Conservation (phyloP, 2,329 filamentous ascomycete species). For the Fusarium incarnatum region DNA sequence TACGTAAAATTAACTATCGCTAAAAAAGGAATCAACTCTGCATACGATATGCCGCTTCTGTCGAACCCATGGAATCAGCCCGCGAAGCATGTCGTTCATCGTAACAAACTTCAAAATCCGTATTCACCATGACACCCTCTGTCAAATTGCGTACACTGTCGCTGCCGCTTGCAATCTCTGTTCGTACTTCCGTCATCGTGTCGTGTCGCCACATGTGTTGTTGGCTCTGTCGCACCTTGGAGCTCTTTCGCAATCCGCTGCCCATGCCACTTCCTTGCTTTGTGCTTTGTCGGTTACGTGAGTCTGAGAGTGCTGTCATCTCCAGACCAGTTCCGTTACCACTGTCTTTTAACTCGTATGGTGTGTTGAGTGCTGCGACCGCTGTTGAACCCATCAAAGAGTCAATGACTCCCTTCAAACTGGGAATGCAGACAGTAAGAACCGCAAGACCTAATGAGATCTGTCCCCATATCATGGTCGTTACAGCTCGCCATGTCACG, state of each 20-base stretch:
- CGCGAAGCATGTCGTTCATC: slow-evolving; percentile 32
- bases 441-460: slow-evolving; percentile 37
- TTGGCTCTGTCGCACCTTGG: slow-evolving; percentile 3
- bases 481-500: slow-evolving; percentile 29
- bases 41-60: slow-evolving; percentile 30
- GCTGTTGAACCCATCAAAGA: slow-evolving; percentile 37
- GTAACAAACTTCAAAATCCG: slow-evolving; percentile 43
- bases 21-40: neutral
- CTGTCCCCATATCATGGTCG: slow-evolving; percentile 40
- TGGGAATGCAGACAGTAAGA: slow-evolving; percentile 41
- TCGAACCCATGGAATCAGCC: slow-evolving; percentile 35
- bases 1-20: neutral
- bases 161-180: slow-evolving; percentile 27
- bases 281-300: slow-evolving; percentile 12
- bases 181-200: neutral
- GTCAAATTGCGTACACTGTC: slow-evolving; percentile 43
- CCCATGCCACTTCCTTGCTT: slow-evolving; percentile 7
- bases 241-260: slow-evolving; percentile 3
- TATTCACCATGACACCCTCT: slow-evolving; percentile 39
- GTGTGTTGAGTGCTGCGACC: slow-evolving; percentile 34
- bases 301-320: slow-evolving; percentile 23
- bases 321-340: slow-evolving; percentile 35
- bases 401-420: slow-evolving; percentile 42
- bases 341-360: slow-evolving; percentile 40
- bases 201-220: slow-evolving; percentile 33